Base-by-base conservation (phyloP, 2,329 filamentous ascomycete species). In the Penicillium frequentans region DNA sequence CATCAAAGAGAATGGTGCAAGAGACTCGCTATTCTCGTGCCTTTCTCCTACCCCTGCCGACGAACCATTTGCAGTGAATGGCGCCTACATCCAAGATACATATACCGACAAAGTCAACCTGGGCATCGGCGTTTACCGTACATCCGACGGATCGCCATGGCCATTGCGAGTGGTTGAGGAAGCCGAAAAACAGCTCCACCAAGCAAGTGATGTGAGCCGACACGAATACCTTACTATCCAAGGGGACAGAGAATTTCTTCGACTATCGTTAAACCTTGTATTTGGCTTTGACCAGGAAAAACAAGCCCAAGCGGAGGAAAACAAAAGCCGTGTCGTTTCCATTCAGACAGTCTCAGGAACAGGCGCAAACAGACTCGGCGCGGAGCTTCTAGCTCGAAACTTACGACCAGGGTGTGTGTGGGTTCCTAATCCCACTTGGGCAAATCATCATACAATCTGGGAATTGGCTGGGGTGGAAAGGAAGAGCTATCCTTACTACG, bases 221-320 rank as follows among this genome's bases (percentile, higher is more conserved):
- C 93, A 98, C 82, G 93, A 98, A 82, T 98, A 98, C 79, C 90
- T 93, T 55, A 91, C 93, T 57, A 98, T 98, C 73, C 88, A 91
- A 63, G 93, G 93, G 69, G 84, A 96, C 60, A 77, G 86, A 52
- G 82, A 86, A 60, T 96, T 97, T 79, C 93, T 91, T 55, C 83
- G 84, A 69, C 91, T 93, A 72, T 92, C 93, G 21, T 88, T 90
- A 69, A 90, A 93, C 79, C 84, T 97, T 63, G 88, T 96, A 61
- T 85, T 97, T 47, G 69, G 69, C 21, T 69, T 69, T 33, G 33
- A 21, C 10, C 9, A 19, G 7, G 10, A 2, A 14, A 49, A 49
- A 6, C 21, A 19, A 13, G 27, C 60, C 66, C 16, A 89, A 90
- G 56, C 61, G 13, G 59, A 59, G 21, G 56, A 60, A 52, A 60